These are phyloP conservation scores for Medicago truncatula DNA, from an alignment of 306 rosid species.

Conservation along the genomic window DNA sequence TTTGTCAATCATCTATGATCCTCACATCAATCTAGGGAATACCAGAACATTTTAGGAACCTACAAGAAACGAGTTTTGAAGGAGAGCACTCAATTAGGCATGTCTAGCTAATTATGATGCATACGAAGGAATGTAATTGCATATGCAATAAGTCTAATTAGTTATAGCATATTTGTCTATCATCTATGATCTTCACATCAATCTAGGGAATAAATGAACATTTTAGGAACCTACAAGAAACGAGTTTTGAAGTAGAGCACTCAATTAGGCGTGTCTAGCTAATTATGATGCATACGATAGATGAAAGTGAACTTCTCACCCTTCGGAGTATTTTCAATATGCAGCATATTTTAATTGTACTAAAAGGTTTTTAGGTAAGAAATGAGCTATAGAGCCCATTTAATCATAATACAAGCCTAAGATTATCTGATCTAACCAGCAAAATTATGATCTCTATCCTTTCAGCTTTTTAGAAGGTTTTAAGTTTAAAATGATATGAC, in stretches of 20 bases:
- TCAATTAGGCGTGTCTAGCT: constrained; percentile 14
- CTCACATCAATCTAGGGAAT: constrained; percentile 27
- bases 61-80: not conserved
- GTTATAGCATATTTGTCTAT: not conserved
- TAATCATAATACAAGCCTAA: too few relatives aligned
- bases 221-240: constrained; percentile 16
- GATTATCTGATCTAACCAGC: not conserved
- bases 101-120: constrained; percentile 28
- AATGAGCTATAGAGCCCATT: too few relatives aligned
- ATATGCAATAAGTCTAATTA: constrained; percentile 27
- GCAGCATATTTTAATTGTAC: not conserved
- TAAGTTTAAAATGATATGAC: constrained; percentile 1
- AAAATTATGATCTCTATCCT: not conserved
- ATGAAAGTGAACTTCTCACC: not conserved
- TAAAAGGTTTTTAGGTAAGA: too few relatives aligned
- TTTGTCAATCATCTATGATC: constrained; percentile 14
- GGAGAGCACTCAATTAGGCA: constrained; percentile 8
- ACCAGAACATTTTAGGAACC: constrained; percentile 9
- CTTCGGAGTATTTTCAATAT: constrained; percentile 6
- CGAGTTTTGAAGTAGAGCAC: not conserved
- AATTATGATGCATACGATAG: constrained; percentile 20
- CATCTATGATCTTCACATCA: constrained; percentile 22
- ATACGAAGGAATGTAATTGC: not conserved
- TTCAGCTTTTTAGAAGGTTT: not conserved
- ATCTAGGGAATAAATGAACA: constrained; percentile 7